Percentiles rank a stretch among this genome's conserved stretches.
Conservation (phyloP, 306 rosid genomes). For the Cucumis sativus region DNA sequence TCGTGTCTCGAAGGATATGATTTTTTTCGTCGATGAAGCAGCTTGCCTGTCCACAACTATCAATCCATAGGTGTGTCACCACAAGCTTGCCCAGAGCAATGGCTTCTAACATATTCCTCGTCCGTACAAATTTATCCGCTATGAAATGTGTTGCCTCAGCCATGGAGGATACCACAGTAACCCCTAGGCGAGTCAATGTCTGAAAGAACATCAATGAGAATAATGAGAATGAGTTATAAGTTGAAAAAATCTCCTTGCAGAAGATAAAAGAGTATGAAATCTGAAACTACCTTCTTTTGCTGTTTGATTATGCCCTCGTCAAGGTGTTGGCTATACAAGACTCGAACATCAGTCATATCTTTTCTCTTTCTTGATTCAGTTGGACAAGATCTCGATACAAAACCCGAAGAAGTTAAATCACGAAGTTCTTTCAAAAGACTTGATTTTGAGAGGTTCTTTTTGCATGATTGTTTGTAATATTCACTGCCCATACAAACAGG, state of each 20-base stretch:
- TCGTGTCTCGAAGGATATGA: conserved; percentile 60
- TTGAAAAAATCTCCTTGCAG: conserved; percentile 7
- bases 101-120: conserved; percentile 90
- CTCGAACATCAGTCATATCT: conserved; percentile 56
- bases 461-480: conserved; percentile 48
- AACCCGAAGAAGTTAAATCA: conserved; percentile 31
- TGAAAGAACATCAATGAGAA: conserved; percentile 26
- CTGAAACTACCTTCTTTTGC: conserved; percentile 69
- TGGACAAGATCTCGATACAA: conserved; percentile 31
- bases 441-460: conserved; percentile 22
- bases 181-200: conserved; percentile 64
- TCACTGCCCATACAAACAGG: conserved; percentile 83
- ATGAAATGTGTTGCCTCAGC: conserved; percentile 85
- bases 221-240: conserved; percentile 12
- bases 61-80: conserved; percentile 88
- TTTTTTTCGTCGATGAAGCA: conserved; percentile 81
- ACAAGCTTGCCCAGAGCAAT: conserved; percentile 85
- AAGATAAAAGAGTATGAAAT: neutral
- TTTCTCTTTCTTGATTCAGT: conserved; percentile 76
- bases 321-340: conserved; percentile 78
- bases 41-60: conserved; percentile 87
- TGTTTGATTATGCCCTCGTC: conserved; percentile 57
- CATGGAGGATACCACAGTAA: conserved; percentile 52
- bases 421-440: conserved; percentile 51
- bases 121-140: conserved; percentile 78